A percentile compares a stretch with the other conserved stretches of the same genome.
Evolutionary conservation across 163 green algal species (phyloP).

Genomic region (Chlamydomonas reinhardtii): DNA sequence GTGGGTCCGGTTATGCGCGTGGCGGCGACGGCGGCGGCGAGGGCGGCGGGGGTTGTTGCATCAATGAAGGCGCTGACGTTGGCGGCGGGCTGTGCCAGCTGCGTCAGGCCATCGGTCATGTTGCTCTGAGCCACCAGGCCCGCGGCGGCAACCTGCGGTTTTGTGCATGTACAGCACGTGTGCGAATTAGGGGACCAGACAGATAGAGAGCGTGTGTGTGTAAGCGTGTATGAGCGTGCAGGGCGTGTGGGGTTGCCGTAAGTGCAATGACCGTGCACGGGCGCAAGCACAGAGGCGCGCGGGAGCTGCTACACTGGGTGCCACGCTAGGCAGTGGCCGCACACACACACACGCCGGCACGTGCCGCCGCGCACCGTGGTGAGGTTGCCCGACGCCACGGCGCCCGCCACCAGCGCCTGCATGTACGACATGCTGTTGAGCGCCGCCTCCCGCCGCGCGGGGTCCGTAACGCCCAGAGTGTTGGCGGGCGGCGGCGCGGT

Average conservation of each 20-base stretch:
- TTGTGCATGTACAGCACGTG: too few species aligned
- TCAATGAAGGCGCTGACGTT: slow-evolving; percentile 30
- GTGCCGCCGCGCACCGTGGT: neutral
- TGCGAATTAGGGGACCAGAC: too few species aligned
- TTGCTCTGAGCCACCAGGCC: slow-evolving; percentile 18
- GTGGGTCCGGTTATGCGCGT: neutral
- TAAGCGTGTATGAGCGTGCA: too few species aligned
- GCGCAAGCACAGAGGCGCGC: too few species aligned
- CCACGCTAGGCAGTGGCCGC: too few species aligned
- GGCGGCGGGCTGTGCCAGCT: slow-evolving; percentile 4
- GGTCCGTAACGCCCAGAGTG: neutral
- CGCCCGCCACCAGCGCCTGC: neutral
- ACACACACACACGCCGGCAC: neutral
- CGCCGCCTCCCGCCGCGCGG: neutral
- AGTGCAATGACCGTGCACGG: too few species aligned
- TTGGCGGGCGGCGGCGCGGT: neutral
- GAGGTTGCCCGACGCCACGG: slow-evolving; percentile 20
- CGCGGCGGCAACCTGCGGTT: slow-evolving; percentile 23
- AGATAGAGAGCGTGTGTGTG: too few species aligned
- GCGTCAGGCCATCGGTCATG: slow-evolving; percentile 9
- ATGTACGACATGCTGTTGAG: slow-evolving; percentile 33
- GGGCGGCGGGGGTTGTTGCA: neutral
- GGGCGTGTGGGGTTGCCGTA: too few species aligned
- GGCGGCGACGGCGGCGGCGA: neutral
- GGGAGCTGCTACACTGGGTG: too few species aligned